Evolutionary conservation across 2,329 filamentous ascomycete species (phyloP).

Genomic region (Metarhizium humberi): DNA sequence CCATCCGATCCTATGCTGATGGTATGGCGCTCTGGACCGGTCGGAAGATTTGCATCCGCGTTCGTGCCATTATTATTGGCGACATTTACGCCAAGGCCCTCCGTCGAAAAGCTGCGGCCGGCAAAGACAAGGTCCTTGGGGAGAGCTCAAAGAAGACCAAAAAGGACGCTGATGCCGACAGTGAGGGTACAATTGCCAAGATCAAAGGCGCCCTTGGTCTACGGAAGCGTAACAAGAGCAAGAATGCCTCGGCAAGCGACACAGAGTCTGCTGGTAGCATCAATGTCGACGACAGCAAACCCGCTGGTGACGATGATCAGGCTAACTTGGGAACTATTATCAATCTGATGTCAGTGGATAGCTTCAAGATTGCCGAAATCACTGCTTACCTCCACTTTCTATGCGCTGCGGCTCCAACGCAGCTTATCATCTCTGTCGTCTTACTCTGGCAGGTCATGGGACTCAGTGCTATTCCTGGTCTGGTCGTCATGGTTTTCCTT

Average conservation of each 20-base stretch:
- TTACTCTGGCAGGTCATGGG: conserved; percentile 88
- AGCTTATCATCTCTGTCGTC: conserved; percentile 70
- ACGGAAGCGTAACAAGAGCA: conserved; percentile 46
- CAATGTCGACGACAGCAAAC: conserved; percentile 28
- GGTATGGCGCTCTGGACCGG: conserved; percentile 88
- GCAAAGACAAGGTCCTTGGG: conserved; percentile 60
- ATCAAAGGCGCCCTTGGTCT: conserved; percentile 51
- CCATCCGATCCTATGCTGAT: conserved; percentile 72
- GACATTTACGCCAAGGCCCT: conserved; percentile 96
- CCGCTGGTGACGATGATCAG: conserved; percentile 50
- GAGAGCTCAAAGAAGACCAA: conserved; percentile 30
- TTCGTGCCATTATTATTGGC: conserved; percentile 90
- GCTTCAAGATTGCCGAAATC: conserved; percentile 94
- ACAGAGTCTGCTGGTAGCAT: conserved; percentile 25
- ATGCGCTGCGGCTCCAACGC: conserved; percentile 83
- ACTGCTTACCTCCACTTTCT: conserved; percentile 93
- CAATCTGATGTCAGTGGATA: conserved; percentile 98
- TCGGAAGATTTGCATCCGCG: conserved; percentile 84
- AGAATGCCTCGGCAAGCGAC: conserved; percentile 23
- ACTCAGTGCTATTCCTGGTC: conserved; percentile 85
- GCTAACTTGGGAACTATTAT: conserved; percentile 97
- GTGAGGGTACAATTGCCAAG: conserved; percentile 34
- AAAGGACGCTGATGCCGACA: conserved; percentile 19
- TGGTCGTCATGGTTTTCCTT: conserved; percentile 80
- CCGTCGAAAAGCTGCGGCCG: conserved; percentile 77